Base-by-base conservation (phyloP, 2,329 filamentous ascomycete genomes). In the Cephalotrichum gorgonifer region DNA sequence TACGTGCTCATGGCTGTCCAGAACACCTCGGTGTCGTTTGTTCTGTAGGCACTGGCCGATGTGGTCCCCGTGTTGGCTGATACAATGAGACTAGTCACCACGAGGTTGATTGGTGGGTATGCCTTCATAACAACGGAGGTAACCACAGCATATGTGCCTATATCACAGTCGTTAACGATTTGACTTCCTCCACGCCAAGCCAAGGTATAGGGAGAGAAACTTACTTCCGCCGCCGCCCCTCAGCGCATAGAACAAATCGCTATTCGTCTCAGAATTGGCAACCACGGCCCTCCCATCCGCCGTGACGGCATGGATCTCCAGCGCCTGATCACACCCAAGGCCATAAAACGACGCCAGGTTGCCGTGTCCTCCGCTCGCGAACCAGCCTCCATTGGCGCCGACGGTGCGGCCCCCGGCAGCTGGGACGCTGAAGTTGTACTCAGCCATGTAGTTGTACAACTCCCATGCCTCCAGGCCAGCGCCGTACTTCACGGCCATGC, bases 281-380 rank as follows among this genome's bases (percentile, higher is more conserved):
- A 69, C 67, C 3, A 73, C 58, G 17, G 69, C 63, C 3, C 60
- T 54, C n/a, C 74, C 74, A 51, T 67, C 64, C 12, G 71, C 64
- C 5, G 68, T 69, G 8, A 78, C 68, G 15, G 76, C 64, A 46
- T 76, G 65, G 51, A 73, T 63, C 28, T 67, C 61, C 15, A 77
- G 61, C 6, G 73, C 64, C 52, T 75, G 68, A 56, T 77, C 74
- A 7, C 70, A 65, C 3, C 64, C 74, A 57, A 78, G 68, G 51
- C 77, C 67, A 45, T 54, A 49, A 41, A 33, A 47, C 23, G 50
- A 51, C 9, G 50, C 50, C 4, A 81, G 62, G 1, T 69, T 62
- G 3, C 67, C 70, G 55, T 78, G 74, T 0, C 78, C 78, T 25
- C 75, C 78, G 8, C 75, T 76, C 60, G 78, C 75, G 8, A 65